phyloP scores from a whole-genome alignment of 768 basidiomycete genomes.

The Tephrocybe sp. region DNA sequence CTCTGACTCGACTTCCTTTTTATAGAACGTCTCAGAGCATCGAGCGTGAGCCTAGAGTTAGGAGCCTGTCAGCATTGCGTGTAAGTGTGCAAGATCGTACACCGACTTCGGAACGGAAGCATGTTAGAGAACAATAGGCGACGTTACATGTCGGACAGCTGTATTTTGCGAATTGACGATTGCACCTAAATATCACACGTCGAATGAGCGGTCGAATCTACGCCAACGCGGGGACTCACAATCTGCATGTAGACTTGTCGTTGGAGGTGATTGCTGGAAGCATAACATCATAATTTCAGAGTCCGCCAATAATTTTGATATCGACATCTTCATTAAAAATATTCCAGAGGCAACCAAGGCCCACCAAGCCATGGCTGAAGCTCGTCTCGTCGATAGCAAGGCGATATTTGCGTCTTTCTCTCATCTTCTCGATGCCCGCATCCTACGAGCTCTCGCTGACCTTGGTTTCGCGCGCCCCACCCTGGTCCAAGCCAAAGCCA shows the following conservation, averaged over 20 bases:
- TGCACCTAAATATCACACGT: constrained; percentile 49
- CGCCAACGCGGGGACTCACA: constrained; percentile 33
- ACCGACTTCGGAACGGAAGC: constrained; percentile 74
- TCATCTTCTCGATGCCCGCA: constrained; percentile 77
- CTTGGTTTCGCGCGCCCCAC: constrained; percentile 90
- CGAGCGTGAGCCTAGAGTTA: constrained; percentile 52
- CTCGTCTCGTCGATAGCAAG: constrained; percentile 46
- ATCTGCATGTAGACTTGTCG: constrained; percentile 38
- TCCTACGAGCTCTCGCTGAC: constrained; percentile 89
- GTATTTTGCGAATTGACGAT: constrained; percentile 74
- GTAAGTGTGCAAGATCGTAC: constrained; percentile 3
- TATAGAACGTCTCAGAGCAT: constrained; percentile 85
- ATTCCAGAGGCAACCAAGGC: no score
- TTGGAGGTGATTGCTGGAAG: constrained; percentile 8
- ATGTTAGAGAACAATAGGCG: constrained; percentile 76
- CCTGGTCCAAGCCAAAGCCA: constrained; percentile 86
- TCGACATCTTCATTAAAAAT: neutral
- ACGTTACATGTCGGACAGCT: constrained; percentile 82
- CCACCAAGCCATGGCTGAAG: constrained; percentile 42
- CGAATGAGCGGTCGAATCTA: neutral
- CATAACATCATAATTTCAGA: constrained; percentile 19
- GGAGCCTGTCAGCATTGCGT: constrained; percentile 2
- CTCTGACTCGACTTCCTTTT: constrained; percentile 66
- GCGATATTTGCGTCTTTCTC: constrained; percentile 63
- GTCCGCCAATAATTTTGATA: constrained; percentile 24